Evolutionary conservation across 1,284 basidiomycete species (phyloP).

Genomic region (Caloboletus firmus): DNA sequence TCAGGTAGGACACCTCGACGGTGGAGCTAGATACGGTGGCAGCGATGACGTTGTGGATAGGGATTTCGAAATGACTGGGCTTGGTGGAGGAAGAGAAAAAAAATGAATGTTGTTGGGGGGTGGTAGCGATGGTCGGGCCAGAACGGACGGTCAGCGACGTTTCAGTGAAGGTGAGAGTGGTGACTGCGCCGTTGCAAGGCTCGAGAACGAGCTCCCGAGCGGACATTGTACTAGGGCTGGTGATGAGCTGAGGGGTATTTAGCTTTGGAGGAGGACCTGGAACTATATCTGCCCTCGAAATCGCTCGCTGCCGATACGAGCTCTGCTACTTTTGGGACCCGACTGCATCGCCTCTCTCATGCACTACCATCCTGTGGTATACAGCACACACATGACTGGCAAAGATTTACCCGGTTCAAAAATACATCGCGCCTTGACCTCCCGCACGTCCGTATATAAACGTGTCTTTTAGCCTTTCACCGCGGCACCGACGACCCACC

Average conservation of each 20-base stretch:
- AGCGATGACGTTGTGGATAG: conserved; percentile 52
- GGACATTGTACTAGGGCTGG: conserved; percentile 18
- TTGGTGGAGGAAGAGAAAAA: conserved; percentile 5
- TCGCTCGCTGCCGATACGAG: too few relatives aligned
- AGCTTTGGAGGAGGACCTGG: too few relatives aligned
- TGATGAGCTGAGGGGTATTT: neutral
- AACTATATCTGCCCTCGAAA: too few relatives aligned
- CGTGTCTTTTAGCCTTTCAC: neutral
- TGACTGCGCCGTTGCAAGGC: conserved; percentile 5
- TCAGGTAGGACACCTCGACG: conserved; percentile 50
- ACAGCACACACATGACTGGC: neutral
- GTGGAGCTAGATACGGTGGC: conserved; percentile 40
- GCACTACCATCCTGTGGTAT: too few relatives aligned
- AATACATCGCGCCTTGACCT: neutral
- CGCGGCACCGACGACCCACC: too few relatives aligned
- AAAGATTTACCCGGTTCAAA: neutral
- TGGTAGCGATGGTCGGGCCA: neutral
- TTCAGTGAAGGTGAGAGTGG: conserved; percentile 24
- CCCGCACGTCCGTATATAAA: neutral
- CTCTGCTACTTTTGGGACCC: too few relatives aligned
- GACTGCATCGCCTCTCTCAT: too few relatives aligned
- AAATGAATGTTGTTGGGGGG: conserved; percentile 9
- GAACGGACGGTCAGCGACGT: conserved; percentile 14
- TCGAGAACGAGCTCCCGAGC: conserved; percentile 23
- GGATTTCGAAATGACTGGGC: conserved; percentile 30